Conservation (phyloP, 2,329 filamentous ascomycete species). For the Penicillium polonicum region DNA sequence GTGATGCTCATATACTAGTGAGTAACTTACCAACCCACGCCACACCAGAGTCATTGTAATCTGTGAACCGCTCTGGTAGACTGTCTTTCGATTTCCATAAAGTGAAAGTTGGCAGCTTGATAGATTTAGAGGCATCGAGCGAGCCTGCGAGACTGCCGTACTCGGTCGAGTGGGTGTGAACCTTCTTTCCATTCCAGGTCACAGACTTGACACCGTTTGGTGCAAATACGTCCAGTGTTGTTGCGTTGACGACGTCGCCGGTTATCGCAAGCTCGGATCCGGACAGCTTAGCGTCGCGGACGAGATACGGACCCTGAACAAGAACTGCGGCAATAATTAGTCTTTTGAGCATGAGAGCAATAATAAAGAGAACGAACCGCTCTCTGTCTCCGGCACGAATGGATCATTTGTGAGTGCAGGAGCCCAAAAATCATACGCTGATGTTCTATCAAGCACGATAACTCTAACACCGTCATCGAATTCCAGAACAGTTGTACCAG, state of each 20-base stretch:
- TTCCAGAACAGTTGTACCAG: conserved; percentile 50
- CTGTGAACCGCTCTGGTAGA: conserved; percentile 42
- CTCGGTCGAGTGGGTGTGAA: conserved; percentile 34
- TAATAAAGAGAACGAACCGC: conserved; percentile 34
- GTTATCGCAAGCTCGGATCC: conserved; percentile 42
- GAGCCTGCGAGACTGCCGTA: conserved; percentile 43
- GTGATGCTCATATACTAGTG: neutral
- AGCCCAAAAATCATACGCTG: conserved; percentile 59
- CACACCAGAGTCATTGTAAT: conserved; percentile 45
- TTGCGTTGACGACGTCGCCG: conserved; percentile 48
- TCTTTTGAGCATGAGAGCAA: neutral
- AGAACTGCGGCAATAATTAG: conserved; percentile 40
- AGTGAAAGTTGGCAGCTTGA: conserved; percentile 36
- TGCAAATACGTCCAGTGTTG: conserved; percentile 50
- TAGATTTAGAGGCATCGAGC: conserved; percentile 28
- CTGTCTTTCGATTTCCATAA: conserved; percentile 46
- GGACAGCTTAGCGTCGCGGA: conserved; percentile 47
- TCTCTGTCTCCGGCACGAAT: conserved; percentile 46
- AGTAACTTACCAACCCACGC: conserved; percentile 35
- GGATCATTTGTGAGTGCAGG: conserved; percentile 52
- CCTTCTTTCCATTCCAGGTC: conserved; percentile 52
- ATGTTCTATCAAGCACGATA: conserved; percentile 54
- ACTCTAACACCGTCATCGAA: conserved; percentile 49
- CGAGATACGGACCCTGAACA: conserved; percentile 54
- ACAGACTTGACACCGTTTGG: conserved; percentile 47